Conservation (phyloP, 75 land plant genomes). For the Selaginella tamariscina region DNA sequence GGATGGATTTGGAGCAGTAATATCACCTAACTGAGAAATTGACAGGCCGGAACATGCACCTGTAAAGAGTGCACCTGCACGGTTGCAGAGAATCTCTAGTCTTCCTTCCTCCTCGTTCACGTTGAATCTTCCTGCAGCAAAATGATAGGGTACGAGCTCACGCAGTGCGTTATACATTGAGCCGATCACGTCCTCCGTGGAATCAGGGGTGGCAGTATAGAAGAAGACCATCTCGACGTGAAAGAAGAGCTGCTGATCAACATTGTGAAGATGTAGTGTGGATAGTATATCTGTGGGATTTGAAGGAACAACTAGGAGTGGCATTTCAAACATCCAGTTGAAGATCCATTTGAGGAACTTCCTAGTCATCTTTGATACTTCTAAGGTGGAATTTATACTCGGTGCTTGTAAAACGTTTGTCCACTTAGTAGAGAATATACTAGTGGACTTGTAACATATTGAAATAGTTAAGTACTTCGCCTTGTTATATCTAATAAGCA, state of each 20-base stretch:
- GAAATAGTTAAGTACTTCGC: no score
- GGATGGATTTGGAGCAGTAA: constrained; percentile 35
- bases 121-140: constrained; percentile 44
- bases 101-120: constrained; percentile 25
- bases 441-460: no score
- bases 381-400: no score
- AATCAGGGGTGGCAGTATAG: background rate
- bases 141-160: constrained; percentile 48
- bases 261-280: background rate
- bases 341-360: no score
- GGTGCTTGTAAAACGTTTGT: no score
- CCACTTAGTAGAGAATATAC: no score
- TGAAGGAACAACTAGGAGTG: no score
- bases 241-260: background rate
- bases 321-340: no score
- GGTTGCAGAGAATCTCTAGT: constrained; percentile 50
- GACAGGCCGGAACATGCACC: constrained; percentile 26
- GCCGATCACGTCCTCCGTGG: background rate
- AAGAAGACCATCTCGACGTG: background rate
- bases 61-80: constrained; percentile 35
- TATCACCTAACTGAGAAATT: constrained; percentile 42
- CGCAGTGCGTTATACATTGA: background rate
- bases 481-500: no score
- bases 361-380: no score
- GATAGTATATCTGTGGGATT: no score